phyloP scores from a whole-genome alignment of 2,329 filamentous ascomycete species.

The Tolypocladium inflatum region DNA sequence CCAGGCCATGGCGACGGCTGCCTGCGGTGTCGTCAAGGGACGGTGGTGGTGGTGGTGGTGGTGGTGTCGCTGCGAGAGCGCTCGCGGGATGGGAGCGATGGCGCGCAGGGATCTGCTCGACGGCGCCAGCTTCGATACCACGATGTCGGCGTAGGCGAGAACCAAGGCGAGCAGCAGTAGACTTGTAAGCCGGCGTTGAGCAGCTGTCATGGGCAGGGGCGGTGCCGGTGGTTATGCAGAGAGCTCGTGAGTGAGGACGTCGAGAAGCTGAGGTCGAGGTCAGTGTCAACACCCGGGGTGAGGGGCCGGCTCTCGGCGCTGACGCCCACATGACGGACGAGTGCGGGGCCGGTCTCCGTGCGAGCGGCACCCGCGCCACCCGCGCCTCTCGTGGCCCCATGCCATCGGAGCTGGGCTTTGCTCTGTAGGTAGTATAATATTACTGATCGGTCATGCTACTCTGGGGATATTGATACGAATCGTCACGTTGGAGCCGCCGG shows the following conservation, averaged over 20 bases:
- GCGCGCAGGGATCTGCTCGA: neutral
- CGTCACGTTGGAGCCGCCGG: neutral
- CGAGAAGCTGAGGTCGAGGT: neutral
- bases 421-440: too few relatives aligned
- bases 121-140: neutral
- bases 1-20: constrained; percentile 68
- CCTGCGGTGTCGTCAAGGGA: neutral
- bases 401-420: too few relatives aligned
- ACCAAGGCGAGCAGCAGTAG: neutral
- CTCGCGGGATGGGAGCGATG: neutral
- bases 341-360: neutral
- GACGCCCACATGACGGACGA: neutral
- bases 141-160: neutral
- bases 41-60: neutral
- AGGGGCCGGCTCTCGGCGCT: neutral
- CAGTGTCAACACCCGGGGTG: neutral
- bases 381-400: too few relatives aligned
- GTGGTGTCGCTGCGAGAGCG: neutral
- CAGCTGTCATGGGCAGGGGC: neutral
- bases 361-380: neutral
- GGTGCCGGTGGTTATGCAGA: too few relatives aligned
- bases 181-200: neutral
- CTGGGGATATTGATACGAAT: too few relatives aligned
- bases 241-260: neutral
- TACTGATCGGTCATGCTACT: too few relatives aligned